These are phyloP conservation scores for Alopecurus myosuroides DNA, from an alignment of 176 grass and related monocot genomes.

Conservation along the genomic window DNA sequence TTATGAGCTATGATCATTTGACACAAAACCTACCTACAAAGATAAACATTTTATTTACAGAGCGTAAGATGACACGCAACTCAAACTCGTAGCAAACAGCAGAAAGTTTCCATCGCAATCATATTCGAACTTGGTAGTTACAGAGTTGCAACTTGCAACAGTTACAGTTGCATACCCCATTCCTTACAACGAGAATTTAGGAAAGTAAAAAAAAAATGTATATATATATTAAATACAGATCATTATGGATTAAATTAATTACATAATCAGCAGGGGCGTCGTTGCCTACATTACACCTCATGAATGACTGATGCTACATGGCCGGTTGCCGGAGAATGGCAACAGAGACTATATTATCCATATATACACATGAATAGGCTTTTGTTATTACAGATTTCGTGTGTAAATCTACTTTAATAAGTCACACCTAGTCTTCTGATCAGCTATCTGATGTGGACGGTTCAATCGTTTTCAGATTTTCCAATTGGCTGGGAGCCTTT, in stretches of 20 bases:
- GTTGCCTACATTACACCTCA: slow-evolving; percentile 33
- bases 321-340: slow-evolving; percentile 32
- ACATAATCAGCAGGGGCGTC: slow-evolving; percentile 24
- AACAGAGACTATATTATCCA: slow-evolving; percentile 26
- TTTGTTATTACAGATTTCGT: not conserved
- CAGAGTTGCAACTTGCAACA: not conserved
- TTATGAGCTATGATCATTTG: not conserved
- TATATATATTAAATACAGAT: not conserved
- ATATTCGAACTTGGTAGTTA: not conserved
- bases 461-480: not conserved
- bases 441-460: not conserved
- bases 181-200: not conserved
- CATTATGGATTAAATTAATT: slow-evolving; percentile 15
- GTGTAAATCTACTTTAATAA: not conserved
- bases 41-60: not conserved
- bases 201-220: not conserved
- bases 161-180: not conserved
- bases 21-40: not conserved
- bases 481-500: not conserved
- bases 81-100: slow-evolving; percentile 14
- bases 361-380: slow-evolving; percentile 30
- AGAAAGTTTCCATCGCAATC: not conserved
- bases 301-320: slow-evolving; percentile 31
- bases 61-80: slow-evolving; percentile 18
- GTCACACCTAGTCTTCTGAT: not conserved